Percentiles rank a stretch among this genome's conserved stretches.
Evolutionary conservation across 441 rosid genomes (phyloP).

Genomic region (Bruguiera hainesii): DNA sequence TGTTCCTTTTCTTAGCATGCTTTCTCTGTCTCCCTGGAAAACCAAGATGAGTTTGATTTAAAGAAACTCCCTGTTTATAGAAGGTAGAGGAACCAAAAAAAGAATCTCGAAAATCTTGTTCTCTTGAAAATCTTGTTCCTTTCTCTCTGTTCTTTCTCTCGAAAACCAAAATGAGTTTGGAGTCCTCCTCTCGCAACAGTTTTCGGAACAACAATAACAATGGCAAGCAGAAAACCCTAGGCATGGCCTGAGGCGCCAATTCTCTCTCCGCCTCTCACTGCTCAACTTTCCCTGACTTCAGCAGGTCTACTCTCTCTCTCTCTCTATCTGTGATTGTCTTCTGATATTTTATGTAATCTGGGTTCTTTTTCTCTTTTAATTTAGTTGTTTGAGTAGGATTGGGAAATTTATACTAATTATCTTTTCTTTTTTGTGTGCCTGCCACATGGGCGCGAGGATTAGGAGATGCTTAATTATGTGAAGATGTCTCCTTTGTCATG

Average conservation of each 20-base stretch:
- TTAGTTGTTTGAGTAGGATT: no score
- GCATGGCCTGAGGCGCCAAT: slow-evolving; percentile 82
- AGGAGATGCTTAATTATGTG: no score
- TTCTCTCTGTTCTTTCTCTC: slow-evolving; percentile 10
- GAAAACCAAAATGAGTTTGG: slow-evolving; percentile 35
- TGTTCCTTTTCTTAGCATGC: no score
- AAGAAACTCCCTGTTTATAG: no score
- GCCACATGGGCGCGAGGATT: no score
- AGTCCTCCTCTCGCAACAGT: slow-evolving; percentile 33
- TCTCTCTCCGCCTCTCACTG: slow-evolving; percentile 34
- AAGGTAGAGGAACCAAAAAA: no score
- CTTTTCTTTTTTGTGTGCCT: no score
- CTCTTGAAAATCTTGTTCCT: background rate
- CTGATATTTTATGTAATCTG: background rate
- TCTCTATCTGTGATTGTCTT: background rate
- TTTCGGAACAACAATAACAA: slow-evolving; percentile 32
- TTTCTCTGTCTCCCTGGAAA: no score
- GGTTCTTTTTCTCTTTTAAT: background rate
- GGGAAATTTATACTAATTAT: no score
- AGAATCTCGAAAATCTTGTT: background rate
- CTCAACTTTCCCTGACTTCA: slow-evolving; percentile 66
- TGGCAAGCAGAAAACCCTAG: slow-evolving; percentile 82
- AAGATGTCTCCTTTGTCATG: no score
- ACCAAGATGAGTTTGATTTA: no score
- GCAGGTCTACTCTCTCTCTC: slow-evolving; percentile 45